phyloP scores from a whole-genome alignment of 495 filamentous ascomycete genomes.

The Aspergillus olivimuriae region DNA sequence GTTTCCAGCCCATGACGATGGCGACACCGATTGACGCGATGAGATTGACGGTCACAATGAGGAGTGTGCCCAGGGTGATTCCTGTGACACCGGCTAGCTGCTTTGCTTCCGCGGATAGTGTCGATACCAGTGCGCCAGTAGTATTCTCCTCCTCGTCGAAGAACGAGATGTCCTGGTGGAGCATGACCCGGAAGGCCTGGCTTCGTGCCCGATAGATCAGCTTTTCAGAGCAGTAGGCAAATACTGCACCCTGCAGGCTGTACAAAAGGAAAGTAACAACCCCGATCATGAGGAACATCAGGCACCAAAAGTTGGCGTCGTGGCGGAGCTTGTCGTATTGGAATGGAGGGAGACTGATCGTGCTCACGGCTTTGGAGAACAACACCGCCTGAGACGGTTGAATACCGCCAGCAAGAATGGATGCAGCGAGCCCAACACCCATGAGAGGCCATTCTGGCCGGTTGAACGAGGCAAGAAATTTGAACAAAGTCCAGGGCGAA shows the following conservation, averaged over 20 bases:
- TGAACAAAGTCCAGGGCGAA: slow-evolving; percentile 73
- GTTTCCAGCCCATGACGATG: slow-evolving; percentile 77
- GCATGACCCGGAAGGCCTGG: slow-evolving; percentile 73
- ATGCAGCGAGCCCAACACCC: slow-evolving; percentile 68
- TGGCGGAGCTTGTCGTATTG: slow-evolving; percentile 48
- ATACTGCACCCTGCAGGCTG: slow-evolving; percentile 59
- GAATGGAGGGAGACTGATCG: slow-evolving; percentile 47
- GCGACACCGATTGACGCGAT: slow-evolving; percentile 59
- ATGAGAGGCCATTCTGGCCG: slow-evolving; percentile 63
- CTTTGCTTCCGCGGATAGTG: slow-evolving; percentile 77
- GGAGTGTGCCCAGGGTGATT: slow-evolving; percentile 70
- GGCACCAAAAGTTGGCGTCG: slow-evolving; percentile 79
- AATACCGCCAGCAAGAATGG: slow-evolving; percentile 74
- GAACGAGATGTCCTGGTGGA: slow-evolving; percentile 84
- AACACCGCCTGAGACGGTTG: slow-evolving; percentile 89
- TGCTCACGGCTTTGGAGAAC: slow-evolving; percentile 78
- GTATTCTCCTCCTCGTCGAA: slow-evolving; percentile 80
- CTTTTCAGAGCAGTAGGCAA: slow-evolving; percentile 76
- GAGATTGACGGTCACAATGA: slow-evolving; percentile 70
- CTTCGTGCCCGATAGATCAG: slow-evolving; percentile 76
- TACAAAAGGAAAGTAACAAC: slow-evolving; percentile 66
- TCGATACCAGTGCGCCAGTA: slow-evolving; percentile 72
- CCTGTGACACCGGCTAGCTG: slow-evolving; percentile 77
- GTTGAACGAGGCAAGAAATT: slow-evolving; percentile 80
- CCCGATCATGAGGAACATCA: slow-evolving; percentile 91